Percentiles rank a stretch among this genome's conserved stretches.
Conservation (phyloP, 768 basidiomycete species). For the Lentinula sp. region DNA sequence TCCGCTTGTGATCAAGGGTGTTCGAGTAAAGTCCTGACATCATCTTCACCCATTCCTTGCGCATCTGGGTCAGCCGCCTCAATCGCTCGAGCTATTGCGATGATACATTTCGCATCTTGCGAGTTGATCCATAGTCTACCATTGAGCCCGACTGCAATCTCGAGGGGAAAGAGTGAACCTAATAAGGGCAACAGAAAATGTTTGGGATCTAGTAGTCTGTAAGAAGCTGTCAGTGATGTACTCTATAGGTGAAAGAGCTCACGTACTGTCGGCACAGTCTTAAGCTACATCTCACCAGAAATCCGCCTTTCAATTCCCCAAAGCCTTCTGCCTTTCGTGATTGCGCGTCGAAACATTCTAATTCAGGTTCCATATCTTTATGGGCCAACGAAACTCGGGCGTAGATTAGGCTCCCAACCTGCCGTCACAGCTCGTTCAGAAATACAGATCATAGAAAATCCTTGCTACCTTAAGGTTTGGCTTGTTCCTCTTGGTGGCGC, state of each 20-base stretch:
- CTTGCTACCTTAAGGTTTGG: constrained; percentile 80
- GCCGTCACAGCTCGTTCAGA: background rate
- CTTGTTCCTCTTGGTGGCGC: constrained; percentile 90
- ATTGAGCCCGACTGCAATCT: constrained; percentile 86
- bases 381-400: constrained; percentile 91
- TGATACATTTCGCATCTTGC: constrained; percentile 65
- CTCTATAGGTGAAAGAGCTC: background rate
- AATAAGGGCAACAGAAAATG: constrained; percentile 80
- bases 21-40: constrained; percentile 46
- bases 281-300: constrained; percentile 75
- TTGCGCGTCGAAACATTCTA: constrained; percentile 94
- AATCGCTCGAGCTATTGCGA: constrained; percentile 73
- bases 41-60: constrained; percentile 50
- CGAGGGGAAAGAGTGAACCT: constrained; percentile 78
- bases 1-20: background rate
- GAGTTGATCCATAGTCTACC: constrained; percentile 88
- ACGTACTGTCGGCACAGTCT: constrained; percentile 83
- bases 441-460: background rate
- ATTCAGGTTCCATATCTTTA: constrained; percentile 96
- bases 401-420: constrained; percentile 91
- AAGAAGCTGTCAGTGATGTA: background rate
- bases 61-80: constrained; percentile 77
- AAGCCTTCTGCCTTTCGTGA: constrained; percentile 90
- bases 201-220: constrained; percentile 65
- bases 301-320: constrained; percentile 89